These are phyloP conservation scores for Akebia trifoliata DNA, from an alignment of 164 flowering plant genomes.

Conservation along the genomic window DNA sequence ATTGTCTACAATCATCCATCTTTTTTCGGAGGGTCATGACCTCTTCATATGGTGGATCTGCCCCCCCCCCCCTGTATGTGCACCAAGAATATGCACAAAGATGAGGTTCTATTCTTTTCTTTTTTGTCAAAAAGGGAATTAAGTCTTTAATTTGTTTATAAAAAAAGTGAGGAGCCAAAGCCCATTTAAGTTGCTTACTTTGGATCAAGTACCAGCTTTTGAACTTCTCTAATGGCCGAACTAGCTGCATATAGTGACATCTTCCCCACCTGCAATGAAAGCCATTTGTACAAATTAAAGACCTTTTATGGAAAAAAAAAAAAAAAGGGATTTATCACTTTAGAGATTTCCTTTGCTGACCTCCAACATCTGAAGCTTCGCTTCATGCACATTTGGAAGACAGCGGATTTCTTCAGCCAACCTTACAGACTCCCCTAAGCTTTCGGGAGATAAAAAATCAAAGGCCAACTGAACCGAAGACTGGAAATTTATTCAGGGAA, in stretches of 20 bases:
- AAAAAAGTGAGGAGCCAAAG: conserved; percentile 1
- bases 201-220: conserved; percentile 86
- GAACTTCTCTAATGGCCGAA: conserved; percentile 87
- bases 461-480: conserved; percentile 81
- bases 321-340: conserved; percentile 6
- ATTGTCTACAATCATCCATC: too few species aligned
- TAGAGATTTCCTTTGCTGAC: conserved; percentile 24
- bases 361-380: conserved; percentile 79
- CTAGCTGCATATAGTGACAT: conserved; percentile 92
- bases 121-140: background rate
- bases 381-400: conserved; percentile 82
- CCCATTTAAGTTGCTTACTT: conserved; percentile 42
- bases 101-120: background rate
- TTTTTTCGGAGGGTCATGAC: too few species aligned
- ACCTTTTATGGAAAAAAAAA: background rate
- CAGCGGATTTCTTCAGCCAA: conserved; percentile 79
- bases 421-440: conserved; percentile 62
- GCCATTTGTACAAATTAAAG: conserved; percentile 7
- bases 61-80: too few species aligned
- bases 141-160: background rate
- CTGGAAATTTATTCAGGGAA: conserved; percentile 33
- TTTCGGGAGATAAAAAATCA: conserved; percentile 91
- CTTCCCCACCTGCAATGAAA: conserved; percentile 73
- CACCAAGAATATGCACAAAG: too few species aligned
- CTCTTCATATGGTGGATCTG: too few species aligned